Evolutionary conservation across 805 yeast species (phyloP).

Genomic region (Hanseniaspora clermontiae): DNA sequence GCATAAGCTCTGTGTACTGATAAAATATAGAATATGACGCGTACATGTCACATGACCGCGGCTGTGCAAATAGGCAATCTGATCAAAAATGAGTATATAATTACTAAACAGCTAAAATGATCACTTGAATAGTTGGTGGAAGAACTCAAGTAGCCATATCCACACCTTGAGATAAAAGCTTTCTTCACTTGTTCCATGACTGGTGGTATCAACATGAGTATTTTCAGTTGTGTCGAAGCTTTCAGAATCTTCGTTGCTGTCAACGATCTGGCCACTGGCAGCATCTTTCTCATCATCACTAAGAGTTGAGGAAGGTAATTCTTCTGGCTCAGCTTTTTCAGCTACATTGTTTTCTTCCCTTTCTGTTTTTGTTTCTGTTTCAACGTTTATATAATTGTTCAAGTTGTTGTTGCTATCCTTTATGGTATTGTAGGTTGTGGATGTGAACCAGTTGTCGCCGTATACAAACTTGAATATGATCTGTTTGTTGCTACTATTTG

Average conservation of each 20-base stretch:
- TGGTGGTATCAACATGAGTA: not conserved
- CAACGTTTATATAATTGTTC: not conserved
- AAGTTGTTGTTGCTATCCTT: not conserved
- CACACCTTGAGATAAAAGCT: not conserved
- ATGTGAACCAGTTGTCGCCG: not conserved
- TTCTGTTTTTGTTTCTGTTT: not conserved
- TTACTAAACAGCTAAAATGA: no score
- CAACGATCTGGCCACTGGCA: not conserved
- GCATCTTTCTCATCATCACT: not conserved
- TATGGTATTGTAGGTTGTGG: not conserved
- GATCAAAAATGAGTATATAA: not conserved
- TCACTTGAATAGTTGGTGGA: not conserved
- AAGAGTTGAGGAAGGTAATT: not conserved
- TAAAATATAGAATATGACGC: not conserved
- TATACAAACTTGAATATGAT: slow-evolving; percentile 1
- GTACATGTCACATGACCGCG: not conserved
- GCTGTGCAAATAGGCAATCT: not conserved
- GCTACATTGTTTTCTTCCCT: no score
- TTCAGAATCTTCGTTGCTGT: not conserved
- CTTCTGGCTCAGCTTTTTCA: not conserved
- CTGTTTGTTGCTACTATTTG: not conserved
- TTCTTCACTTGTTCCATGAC: slow-evolving; percentile 4
- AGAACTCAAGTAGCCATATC: slow-evolving; percentile 2
- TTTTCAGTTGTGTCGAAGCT: not conserved
- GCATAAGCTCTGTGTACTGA: not conserved